A percentile compares a stretch with the other conserved stretches of the same genome.
These are phyloP conservation scores for Durio zibethinus DNA, from an alignment of 345 rosid genomes.

Conservation along the genomic window DNA sequence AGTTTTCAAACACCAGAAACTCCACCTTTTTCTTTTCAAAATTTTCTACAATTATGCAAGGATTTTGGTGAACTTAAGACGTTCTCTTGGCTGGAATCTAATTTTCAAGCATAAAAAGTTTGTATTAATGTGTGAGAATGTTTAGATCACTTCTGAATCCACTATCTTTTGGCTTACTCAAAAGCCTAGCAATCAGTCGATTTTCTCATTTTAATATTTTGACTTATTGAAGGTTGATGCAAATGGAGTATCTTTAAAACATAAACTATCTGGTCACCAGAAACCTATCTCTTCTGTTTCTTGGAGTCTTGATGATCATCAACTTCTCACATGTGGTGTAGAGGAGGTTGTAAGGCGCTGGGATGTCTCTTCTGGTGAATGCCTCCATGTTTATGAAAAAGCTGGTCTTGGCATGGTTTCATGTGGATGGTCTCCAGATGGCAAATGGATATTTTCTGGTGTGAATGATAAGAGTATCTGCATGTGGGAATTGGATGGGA, in stretches of 20 bases:
- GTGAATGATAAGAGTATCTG: conserved; percentile 50
- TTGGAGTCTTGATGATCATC: conserved; percentile 61
- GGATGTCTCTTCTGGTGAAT: conserved; percentile 63
- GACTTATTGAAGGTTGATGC: conserved; percentile 38
- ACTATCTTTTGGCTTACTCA: neutral
- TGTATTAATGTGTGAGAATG: neutral
- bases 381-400: conserved; percentile 53
- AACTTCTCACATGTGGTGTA: conserved; percentile 59
- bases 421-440: conserved; percentile 68
- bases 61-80: neutral
- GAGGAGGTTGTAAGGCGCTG: conserved; percentile 56
- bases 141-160: neutral
- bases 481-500: conserved; percentile 58
- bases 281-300: conserved; percentile 50
- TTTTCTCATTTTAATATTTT: neutral
- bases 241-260: conserved; percentile 44
- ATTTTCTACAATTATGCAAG: neutral
- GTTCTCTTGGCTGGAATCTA: neutral
- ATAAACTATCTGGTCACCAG: conserved; percentile 49
- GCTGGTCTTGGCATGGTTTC: conserved; percentile 49
- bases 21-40: neutral
- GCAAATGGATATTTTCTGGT: conserved; percentile 46
- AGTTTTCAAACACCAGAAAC: neutral
- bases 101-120: neutral
- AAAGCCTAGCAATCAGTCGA: neutral